Evolutionary conservation across 768 basidiomycete species (phyloP).

Genomic region (Rhizopogon rudus): DNA sequence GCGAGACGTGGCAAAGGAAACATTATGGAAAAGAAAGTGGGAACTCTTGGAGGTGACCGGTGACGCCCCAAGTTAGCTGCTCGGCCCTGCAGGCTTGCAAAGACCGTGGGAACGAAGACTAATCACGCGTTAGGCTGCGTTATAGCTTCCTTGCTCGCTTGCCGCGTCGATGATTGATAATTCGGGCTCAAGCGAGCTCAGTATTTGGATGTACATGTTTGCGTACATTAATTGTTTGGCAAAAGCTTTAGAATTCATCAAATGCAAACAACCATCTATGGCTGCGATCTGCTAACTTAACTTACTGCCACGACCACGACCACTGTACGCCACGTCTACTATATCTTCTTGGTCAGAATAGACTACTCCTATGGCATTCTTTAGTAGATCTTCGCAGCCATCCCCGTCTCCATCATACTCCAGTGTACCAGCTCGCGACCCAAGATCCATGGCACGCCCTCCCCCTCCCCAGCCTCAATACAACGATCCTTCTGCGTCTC

Average conservation of each 20-base stretch:
- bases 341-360: neutral
- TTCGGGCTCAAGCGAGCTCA: too few relatives aligned
- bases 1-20: slow-evolving; percentile 7
- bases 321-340: neutral
- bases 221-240: neutral
- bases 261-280: neutral
- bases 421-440: slow-evolving; percentile 34
- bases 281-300: neutral
- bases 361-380: slow-evolving; percentile 33
- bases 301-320: neutral
- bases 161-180: too few relatives aligned
- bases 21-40: slow-evolving; percentile 7
- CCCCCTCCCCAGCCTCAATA: slow-evolving; percentile 42
- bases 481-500: slow-evolving; percentile 44
- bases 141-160: too few relatives aligned
- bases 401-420: slow-evolving; percentile 33
- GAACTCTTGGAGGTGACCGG: neutral
- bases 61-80: neutral
- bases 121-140: too few relatives aligned
- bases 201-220: too few relatives aligned
- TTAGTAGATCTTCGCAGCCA: slow-evolving; percentile 32
- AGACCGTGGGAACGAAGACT: too few relatives aligned
- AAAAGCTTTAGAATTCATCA: neutral
- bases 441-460: slow-evolving; percentile 29
- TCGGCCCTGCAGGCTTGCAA: too few relatives aligned